Conservation (phyloP, 164 flowering plant species). For the Buxus sempervirens region DNA sequence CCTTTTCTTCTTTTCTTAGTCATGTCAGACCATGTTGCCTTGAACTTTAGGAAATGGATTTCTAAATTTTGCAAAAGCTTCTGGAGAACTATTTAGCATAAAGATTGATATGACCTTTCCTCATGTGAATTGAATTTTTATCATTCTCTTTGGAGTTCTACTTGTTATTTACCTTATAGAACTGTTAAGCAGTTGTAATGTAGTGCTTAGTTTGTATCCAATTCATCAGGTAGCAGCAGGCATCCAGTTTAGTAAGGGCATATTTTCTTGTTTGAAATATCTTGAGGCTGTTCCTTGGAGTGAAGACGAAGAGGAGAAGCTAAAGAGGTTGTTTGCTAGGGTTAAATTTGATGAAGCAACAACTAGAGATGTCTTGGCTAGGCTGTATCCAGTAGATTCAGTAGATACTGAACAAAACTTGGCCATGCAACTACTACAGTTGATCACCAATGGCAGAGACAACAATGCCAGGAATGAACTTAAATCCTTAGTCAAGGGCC, state of each 20-base stretch:
- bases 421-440: constrained; percentile 62
- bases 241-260: constrained; percentile 65
- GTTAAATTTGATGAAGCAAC: constrained; percentile 51
- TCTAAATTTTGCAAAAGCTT: too few species aligned
- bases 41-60: too few species aligned
- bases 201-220: not conserved
- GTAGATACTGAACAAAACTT: constrained; percentile 41
- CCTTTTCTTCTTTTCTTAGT: too few species aligned
- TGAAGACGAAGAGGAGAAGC: constrained; percentile 87
- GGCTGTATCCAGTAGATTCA: constrained; percentile 40
- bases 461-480: constrained; percentile 65
- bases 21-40: too few species aligned
- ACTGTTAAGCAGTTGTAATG: too few species aligned
- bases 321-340: constrained; percentile 53
- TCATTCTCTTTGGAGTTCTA: too few species aligned
- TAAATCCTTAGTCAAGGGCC: constrained; percentile 75
- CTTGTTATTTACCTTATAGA: too few species aligned
- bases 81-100: too few species aligned
- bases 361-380: constrained; percentile 55
- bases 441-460: constrained; percentile 54
- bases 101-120: too few species aligned
- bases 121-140: too few species aligned
- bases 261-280: constrained; percentile 68
- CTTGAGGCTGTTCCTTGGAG: constrained; percentile 95
- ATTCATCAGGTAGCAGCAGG: constrained; percentile 59